Evolutionary conservation across 108 stramenopile genomes (phyloP).

Genomic region (Aurantiochytrium sp.): DNA sequence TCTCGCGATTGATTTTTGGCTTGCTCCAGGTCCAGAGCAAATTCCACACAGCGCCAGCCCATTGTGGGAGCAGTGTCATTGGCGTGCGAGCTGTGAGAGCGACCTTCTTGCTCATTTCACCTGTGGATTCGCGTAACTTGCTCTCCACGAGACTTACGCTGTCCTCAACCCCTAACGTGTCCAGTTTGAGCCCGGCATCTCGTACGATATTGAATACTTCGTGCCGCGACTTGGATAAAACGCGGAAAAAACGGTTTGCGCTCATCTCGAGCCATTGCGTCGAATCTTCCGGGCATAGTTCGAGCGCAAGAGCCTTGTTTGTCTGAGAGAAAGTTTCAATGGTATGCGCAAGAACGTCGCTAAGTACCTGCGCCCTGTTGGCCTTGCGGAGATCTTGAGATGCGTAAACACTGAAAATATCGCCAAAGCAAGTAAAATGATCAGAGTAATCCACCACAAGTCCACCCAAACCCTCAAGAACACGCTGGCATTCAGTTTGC

Average conservation of each 20-base stretch:
- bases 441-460: neutral
- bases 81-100: neutral
- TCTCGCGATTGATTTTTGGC: conserved; percentile 44
- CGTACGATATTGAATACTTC: conserved; percentile 28
- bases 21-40: conserved; percentile 60
- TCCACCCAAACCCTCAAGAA: neutral
- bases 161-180: neutral
- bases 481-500: neutral
- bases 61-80: neutral
- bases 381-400: neutral
- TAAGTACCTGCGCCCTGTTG: neutral
- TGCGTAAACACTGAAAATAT: neutral
- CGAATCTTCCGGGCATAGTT: neutral
- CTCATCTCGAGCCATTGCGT: neutral
- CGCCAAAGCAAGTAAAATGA: neutral
- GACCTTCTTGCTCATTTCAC: neutral
- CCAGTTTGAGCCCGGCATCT: neutral
- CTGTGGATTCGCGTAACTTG: neutral
- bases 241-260: neutral
- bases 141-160: neutral
- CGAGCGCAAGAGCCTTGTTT: neutral
- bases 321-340: neutral
- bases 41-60: conserved; percentile 41
- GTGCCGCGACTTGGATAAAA: neutral
- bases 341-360: neutral